Conservation (phyloP, 805 yeast species). For the Saturnispora sanitii region DNA sequence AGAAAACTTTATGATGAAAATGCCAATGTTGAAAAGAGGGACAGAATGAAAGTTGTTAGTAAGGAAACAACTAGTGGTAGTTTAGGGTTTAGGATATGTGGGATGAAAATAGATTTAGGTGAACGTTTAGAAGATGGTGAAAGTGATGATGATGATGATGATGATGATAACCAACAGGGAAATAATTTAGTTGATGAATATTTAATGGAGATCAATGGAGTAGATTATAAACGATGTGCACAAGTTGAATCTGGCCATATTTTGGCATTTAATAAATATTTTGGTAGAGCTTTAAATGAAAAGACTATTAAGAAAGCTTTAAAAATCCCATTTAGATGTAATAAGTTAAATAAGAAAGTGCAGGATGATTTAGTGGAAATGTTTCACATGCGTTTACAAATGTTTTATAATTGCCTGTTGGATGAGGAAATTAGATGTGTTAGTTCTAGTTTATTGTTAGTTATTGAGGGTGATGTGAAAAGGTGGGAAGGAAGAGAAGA, state of each 20-base stretch:
- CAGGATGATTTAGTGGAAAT: constrained; percentile 32
- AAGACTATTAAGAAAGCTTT: constrained; percentile 38
- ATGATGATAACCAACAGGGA: neutral
- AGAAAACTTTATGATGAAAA: constrained; percentile 52
- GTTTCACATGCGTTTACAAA: constrained; percentile 50
- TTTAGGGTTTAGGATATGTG: constrained; percentile 71
- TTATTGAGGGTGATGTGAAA: constrained; percentile 56
- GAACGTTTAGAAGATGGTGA: neutral
- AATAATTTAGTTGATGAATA: constrained; percentile 9
- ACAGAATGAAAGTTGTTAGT: constrained; percentile 56
- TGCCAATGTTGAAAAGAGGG: constrained; percentile 49
- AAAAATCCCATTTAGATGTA: constrained; percentile 33
- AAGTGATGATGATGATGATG: neutral
- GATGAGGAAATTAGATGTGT: constrained; percentile 54
- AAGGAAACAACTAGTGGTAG: constrained; percentile 71
- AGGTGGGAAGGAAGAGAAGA: constrained; percentile 36
- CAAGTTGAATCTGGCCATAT: constrained; percentile 10
- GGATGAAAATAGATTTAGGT: constrained; percentile 49
- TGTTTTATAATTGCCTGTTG: constrained; percentile 55
- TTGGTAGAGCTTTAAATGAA: constrained; percentile 51
- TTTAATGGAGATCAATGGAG: constrained; percentile 12
- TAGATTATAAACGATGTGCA: constrained; percentile 17
- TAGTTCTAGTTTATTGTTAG: constrained; percentile 64
- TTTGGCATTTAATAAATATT: constrained; percentile 40
- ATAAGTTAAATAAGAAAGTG: constrained; percentile 25